Evolutionary conservation across 2,329 filamentous ascomycete genomes (phyloP), one percentile per base, ranked within the genome.

Genomic region (Nigrospora sphaerica): DNA sequence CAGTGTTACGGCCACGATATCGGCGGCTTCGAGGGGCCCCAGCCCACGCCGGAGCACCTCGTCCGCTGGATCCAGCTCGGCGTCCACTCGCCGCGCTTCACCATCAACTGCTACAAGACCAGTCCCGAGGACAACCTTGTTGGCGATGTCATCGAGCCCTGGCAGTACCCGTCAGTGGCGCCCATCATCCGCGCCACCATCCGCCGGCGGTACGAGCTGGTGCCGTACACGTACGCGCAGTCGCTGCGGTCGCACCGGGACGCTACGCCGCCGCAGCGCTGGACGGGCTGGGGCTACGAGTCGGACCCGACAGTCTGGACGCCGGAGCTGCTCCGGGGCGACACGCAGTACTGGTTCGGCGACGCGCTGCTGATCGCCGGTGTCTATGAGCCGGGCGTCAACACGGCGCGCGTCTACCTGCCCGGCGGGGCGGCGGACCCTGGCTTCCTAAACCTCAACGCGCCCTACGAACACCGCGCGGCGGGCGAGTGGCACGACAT

Each of bases 91-190:
- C 75, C 81, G 0, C 79, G 85, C 0, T 88, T 88, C 55, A 81
- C 85, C 12, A 88, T 88, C 68, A 88, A 88, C 63, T 88, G 85
- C 63, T 88, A 84, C 75, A 88, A 88, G 66, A 88, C 85, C 0
- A 78, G 75, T 0, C 73, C 77, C 0, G 68, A 75, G 1, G 80
- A 88, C 62, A 87, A 82, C 55, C 70, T 71, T 0, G 72, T 86
- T 19, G 85, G 85, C 9, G 84, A 86, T 33, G 83, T 88, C 0
- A 88, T 88, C 48, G 84, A 88, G 65, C 85, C 85, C 0, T 88
- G 83, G 82, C 87, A 88, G 82, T 85, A 88, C 56, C 81, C 83
- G 0, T 76, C 82, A 33, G 80, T 81, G 28, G 81, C 81, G 0
- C 77, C 75, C 0, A 63, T 83, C 1, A 69, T 88, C 13, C 76